phyloP scores from a whole-genome alignment of 148 eudicot species.

The Silene conica region DNA sequence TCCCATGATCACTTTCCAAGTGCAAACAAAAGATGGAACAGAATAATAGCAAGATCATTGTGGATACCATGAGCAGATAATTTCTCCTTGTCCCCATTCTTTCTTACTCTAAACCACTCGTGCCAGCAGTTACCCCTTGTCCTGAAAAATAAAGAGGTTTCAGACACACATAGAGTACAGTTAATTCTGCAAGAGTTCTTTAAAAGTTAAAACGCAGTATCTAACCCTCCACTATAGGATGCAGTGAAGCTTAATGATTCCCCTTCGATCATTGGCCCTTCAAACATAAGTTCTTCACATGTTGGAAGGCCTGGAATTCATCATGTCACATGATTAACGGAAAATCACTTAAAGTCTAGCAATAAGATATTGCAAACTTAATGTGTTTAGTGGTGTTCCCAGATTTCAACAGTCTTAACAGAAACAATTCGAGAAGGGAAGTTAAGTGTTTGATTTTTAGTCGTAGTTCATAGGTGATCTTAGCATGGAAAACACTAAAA shows the following conservation, averaged over 20 bases:
- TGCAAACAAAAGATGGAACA: background rate
- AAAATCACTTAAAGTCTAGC: background rate
- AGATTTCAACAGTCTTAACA: background rate
- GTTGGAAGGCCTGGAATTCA: constrained; percentile 69
- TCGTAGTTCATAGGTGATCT: background rate
- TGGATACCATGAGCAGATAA: constrained; percentile 57
- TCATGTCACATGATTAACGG: constrained; percentile 8
- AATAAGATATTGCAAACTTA: background rate
- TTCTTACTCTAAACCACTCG: constrained; percentile 81
- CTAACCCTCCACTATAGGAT: constrained; percentile 90
- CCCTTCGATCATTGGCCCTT: constrained; percentile 75
- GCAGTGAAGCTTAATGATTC: constrained; percentile 55
- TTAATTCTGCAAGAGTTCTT: background rate
- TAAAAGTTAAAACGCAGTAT: background rate
- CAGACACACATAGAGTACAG: constrained; percentile 2
- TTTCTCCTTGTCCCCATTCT: constrained; percentile 56
- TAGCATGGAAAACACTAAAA: background rate
- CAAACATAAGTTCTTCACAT: constrained; percentile 63
- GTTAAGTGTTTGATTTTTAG: background rate
- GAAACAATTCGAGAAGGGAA: background rate
- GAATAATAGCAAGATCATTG: background rate
- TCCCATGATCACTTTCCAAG: background rate
- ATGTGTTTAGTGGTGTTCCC: background rate
- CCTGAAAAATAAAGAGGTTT: constrained; percentile 40
- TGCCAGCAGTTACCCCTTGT: constrained; percentile 64